A percentile compares a stretch with the other conserved stretches of the same genome.
Evolutionary conservation across 129 eudicot species (phyloP).

Genomic region (Saposhnikovia divaricata): DNA sequence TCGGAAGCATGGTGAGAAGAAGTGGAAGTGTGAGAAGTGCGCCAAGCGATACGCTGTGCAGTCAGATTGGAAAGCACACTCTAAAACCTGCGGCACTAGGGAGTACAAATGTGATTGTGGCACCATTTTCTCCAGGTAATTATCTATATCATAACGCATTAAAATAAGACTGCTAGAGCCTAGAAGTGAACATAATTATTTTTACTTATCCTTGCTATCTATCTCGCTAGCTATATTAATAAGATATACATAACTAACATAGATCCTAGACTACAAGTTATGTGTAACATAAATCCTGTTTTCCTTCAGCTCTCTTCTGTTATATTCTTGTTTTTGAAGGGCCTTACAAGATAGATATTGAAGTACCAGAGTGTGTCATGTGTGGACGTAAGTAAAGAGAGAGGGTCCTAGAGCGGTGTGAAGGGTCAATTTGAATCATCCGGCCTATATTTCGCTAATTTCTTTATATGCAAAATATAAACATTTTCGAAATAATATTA

Average conservation of each 20-base stretch:
- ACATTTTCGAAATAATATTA: not conserved
- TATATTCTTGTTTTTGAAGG: not conserved
- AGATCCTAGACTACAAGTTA: not conserved
- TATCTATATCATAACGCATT: not conserved
- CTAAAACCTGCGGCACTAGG: constrained; percentile 90
- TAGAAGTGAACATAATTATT: no score
- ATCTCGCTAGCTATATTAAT: not conserved
- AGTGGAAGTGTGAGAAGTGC: constrained; percentile 97
- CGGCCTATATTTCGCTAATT: not conserved
- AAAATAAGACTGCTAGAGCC: no score
- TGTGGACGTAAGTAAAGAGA: not conserved
- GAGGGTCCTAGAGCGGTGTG: not conserved
- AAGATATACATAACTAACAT: not conserved
- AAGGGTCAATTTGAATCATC: not conserved
- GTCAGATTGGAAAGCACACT: constrained; percentile 96
- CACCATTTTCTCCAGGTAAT: constrained; percentile 79
- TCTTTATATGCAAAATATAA: not conserved
- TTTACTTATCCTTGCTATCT: no score
- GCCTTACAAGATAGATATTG: not conserved
- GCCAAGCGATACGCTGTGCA: constrained; percentile 86
- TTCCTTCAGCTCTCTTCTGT: not conserved
- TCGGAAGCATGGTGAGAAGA: constrained; percentile 90
- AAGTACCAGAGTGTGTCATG: not conserved
- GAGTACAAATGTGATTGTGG: constrained; percentile 94
- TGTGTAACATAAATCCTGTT: not conserved